Evolutionary conservation across 495 filamentous ascomycete species (phyloP).

Genomic region (Penicillium paradoxum): DNA sequence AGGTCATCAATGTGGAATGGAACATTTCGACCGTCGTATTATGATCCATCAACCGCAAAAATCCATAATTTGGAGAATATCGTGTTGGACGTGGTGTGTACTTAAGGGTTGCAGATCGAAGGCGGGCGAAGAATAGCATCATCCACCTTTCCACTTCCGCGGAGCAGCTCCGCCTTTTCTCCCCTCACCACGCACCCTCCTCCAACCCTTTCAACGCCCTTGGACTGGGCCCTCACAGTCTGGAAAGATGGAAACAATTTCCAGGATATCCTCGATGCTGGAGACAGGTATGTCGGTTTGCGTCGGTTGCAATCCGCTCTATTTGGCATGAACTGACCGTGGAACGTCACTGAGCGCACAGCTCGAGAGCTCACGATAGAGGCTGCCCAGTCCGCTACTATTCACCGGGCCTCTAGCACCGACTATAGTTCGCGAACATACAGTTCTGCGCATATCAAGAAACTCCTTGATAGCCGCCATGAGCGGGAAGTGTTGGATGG

Average conservation of each 20-base stretch:
- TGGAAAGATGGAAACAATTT: constrained; percentile 84
- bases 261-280: constrained; percentile 84
- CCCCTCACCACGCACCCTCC: constrained; percentile 16
- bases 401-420: constrained; percentile 36
- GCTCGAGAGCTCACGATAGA: constrained; percentile 96
- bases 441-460: constrained; percentile 70
- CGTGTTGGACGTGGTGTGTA: neutral
- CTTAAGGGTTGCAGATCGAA: constrained; percentile 4
- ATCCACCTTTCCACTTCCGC: constrained; percentile 11
- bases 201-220: constrained; percentile 11
- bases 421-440: constrained; percentile 42
- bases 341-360: constrained; percentile 34
- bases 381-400: constrained; percentile 77
- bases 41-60: neutral
- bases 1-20: neutral
- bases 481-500: constrained; percentile 92
- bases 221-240: constrained; percentile 20
- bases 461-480: constrained; percentile 87
- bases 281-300: constrained; percentile 66
- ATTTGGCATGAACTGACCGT: constrained; percentile 18
- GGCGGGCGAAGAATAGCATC: constrained; percentile 6
- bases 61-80: neutral
- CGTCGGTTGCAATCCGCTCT: neutral
- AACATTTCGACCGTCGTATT: neutral
- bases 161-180: constrained; percentile 25